Base-by-base conservation (phyloP, 1,284 basidiomycete species). In the Dichomitus squalens region DNA sequence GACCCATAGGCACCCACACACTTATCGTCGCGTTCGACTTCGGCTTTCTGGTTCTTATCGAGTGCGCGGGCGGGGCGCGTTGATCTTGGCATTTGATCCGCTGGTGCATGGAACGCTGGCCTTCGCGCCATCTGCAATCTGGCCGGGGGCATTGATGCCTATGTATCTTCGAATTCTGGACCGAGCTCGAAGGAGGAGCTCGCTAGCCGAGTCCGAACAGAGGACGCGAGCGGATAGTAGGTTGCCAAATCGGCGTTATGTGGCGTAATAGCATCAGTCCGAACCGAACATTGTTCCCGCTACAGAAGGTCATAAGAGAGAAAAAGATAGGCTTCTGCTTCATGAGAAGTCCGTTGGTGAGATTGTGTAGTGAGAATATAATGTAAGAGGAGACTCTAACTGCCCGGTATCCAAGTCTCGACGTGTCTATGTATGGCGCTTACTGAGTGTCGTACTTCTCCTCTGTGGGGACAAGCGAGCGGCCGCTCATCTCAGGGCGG, bases 401-500 rank as follows among this genome's bases (percentile, higher is more conserved):
- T 33, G 12, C 11, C 29, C 27, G 18, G 5, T 5, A 31, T 12
- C 3, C 12, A 5, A 16, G 8, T 46, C 44, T 27, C 18, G 9
- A 14, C 29, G 5, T 25, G 9, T 16, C 35, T 12, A 16, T 12
- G 29, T 20, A 12, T 18, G 27, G 29, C 11, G 29, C 31, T 33
- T 29, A 47, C 31, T 31, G 44, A 8, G 20, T 21, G 46, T 61
- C 63, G 54, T 60, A 59, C 56, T 67, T 66, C 44, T 23, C 23
- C 29, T 64, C 64, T 5, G 61, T 59, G n/a, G 64, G 61, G 34
- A 60, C 61, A 39, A 63, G 60, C 49, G 58, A 27, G 58, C 63
- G 64, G 48, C 61, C 61, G 20, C 53, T 33, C 63, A 66, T 66
- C 56, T 60, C 60, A 27, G 63, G 64, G 43, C 64, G 63, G 29